These are phyloP conservation scores for Metschnikowia hibisci DNA, from an alignment of 805 yeast species.

Conservation along the genomic window DNA sequence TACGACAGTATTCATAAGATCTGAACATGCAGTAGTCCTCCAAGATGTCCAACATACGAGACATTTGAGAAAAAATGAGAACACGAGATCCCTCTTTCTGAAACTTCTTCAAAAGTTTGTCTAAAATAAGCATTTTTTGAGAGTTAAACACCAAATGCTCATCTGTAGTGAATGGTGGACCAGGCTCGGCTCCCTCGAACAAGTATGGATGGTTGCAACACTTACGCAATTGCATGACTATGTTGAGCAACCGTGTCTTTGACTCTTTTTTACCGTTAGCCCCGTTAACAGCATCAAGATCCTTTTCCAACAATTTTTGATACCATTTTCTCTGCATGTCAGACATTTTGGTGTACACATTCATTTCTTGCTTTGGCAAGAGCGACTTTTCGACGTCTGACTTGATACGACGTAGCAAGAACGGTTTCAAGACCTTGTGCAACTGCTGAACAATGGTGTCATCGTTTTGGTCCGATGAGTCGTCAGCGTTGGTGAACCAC, in stretches of 20 bases:
- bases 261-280: constrained; percentile 70
- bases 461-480: constrained; percentile 32
- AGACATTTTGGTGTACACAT: constrained; percentile 69
- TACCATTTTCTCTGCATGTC: constrained; percentile 81
- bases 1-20: constrained; percentile 67
- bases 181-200: constrained; percentile 87
- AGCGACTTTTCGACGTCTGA: constrained; percentile 78
- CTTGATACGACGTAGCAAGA: constrained; percentile 70
- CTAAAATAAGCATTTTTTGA: constrained; percentile 68
- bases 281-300: constrained; percentile 83
- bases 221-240: constrained; percentile 81
- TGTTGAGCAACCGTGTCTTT: constrained; percentile 70
- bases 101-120: constrained; percentile 57
- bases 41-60: constrained; percentile 72
- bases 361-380: constrained; percentile 70
- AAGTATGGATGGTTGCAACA: constrained; percentile 84
- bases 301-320: constrained; percentile 70
- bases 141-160: constrained; percentile 75
- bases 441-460: constrained; percentile 61
- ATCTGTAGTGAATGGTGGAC: constrained; percentile 83
- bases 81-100: constrained; percentile 73
- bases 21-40: constrained; percentile 77
- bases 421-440: constrained; percentile 74
- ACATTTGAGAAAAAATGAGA: constrained; percentile 78
- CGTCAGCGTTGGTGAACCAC: constrained; percentile 55